Percentiles rank a stretch among this genome's conserved stretches.
Conservation (phyloP, 805 yeast genomes). For the Cyberlindnera mycetangii region DNA sequence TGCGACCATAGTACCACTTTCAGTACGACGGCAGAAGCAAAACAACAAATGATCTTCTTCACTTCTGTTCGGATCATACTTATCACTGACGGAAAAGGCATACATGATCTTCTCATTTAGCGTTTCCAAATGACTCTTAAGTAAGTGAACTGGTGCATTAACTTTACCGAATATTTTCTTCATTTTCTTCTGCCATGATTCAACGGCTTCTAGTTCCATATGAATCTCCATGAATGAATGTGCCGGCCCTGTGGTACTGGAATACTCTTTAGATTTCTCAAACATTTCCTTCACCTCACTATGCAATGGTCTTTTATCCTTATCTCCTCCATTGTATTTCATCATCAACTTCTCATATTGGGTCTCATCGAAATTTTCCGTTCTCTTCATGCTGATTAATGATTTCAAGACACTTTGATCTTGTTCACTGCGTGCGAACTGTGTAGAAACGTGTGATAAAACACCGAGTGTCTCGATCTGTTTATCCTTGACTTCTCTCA, state of each 20-base stretch:
- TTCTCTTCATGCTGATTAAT: slow-evolving; percentile 1
- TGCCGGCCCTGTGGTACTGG: not conserved
- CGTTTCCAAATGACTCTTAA: slow-evolving; percentile 27
- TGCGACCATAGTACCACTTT: slow-evolving; percentile 62
- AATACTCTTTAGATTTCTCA: slow-evolving; percentile 21
- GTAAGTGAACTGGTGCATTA: slow-evolving; percentile 32
- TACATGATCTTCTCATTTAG: slow-evolving; percentile 21
- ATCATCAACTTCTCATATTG: slow-evolving; percentile 10
- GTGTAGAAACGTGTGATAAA: slow-evolving; percentile 8
- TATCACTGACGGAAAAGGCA: slow-evolving; percentile 29
- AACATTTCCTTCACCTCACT: slow-evolving; percentile 27
- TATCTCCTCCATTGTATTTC: slow-evolving; percentile 29
- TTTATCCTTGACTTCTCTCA: slow-evolving; percentile 14
- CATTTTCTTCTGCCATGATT: slow-evolving; percentile 37
- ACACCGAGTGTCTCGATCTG: slow-evolving; percentile 18
- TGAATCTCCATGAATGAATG: slow-evolving; percentile 19
- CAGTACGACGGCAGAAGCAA: slow-evolving; percentile 63
- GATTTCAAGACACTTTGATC: not conserved
- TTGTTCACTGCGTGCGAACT: slow-evolving; percentile 8
- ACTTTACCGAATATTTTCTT: slow-evolving; percentile 34
- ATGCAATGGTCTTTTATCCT: slow-evolving; percentile 32
- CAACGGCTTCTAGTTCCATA: slow-evolving; percentile 26
- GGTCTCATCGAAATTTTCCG: slow-evolving; percentile 5
- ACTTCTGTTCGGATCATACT: slow-evolving; percentile 7
- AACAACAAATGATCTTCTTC: slow-evolving; percentile 33